phyloP scores from a whole-genome alignment of 768 basidiomycete genomes.

The Tricholoma sp. region DNA sequence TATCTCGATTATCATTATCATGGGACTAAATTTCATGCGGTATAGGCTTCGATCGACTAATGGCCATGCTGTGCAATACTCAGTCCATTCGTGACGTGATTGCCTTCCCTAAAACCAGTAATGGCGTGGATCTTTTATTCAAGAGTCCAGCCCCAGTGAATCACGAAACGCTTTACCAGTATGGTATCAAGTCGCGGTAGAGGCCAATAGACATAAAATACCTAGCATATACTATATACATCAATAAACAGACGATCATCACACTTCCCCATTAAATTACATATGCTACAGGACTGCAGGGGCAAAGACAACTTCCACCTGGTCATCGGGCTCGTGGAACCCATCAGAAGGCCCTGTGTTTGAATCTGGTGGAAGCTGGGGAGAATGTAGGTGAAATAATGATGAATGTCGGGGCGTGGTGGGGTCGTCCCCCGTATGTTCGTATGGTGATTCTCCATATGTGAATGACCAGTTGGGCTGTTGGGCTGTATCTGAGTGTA shows the following conservation, averaged over 20 bases:
- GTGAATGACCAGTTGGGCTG: constrained; percentile 35
- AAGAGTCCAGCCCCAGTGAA: constrained; percentile 71
- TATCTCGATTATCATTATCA: constrained; percentile 10
- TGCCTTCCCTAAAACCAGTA: constrained; percentile 90
- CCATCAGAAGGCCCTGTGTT: constrained; percentile 10
- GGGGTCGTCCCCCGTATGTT: constrained; percentile 27
- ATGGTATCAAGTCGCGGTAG: constrained; percentile 45
- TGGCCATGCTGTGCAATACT: constrained; percentile 85
- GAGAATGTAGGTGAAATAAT: constrained; percentile 18
- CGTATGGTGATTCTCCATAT: constrained; percentile 34
- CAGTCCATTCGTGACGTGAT: constrained; percentile 93
- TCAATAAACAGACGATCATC: neutral
- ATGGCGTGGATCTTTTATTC: constrained; percentile 83
- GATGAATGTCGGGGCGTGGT: constrained; percentile 43
- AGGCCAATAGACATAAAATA: constrained; percentile 8
- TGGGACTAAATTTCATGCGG: constrained; percentile 6
- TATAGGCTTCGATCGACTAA: constrained; percentile 87
- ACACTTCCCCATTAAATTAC: constrained; percentile 7
- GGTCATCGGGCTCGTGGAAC: constrained; percentile 18
- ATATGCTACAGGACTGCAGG: constrained; percentile 8
- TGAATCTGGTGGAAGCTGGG: constrained; percentile 17
- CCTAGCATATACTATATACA: constrained; percentile 8
- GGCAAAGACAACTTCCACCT: constrained; percentile 9
- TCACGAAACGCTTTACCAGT: constrained; percentile 52
- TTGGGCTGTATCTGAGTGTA: constrained; percentile 23